These are phyloP conservation scores for Tripterygium wilfordii DNA, from an alignment of 177 flowering plant species.

Conservation along the genomic window DNA sequence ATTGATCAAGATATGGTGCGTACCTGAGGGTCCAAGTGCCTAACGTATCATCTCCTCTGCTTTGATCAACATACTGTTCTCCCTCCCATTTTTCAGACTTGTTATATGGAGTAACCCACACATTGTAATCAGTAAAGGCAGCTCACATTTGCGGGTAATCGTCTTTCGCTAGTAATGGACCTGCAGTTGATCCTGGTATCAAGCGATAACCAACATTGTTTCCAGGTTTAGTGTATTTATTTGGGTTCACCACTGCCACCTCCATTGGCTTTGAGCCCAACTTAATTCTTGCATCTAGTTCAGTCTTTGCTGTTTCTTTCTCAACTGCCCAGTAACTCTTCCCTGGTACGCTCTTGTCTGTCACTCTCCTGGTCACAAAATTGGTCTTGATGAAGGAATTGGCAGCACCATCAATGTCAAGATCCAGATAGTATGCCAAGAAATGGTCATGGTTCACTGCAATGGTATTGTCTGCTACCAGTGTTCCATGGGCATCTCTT, in stretches of 20 bases:
- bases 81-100: constrained; percentile 49
- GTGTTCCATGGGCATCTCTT: constrained; percentile 30
- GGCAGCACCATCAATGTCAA: constrained; percentile 37
- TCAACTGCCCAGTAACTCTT: constrained; percentile 45
- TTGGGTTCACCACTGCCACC: constrained; percentile 28
- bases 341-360: constrained; percentile 19
- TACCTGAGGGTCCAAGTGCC: constrained; percentile 45
- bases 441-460: constrained; percentile 43
- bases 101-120: constrained; percentile 51
- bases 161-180: constrained; percentile 27
- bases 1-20: neutral
- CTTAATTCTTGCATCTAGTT: constrained; percentile 31
- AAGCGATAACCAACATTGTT: constrained; percentile 34
- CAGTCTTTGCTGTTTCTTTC: constrained; percentile 31
- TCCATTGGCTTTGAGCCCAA: constrained; percentile 25
- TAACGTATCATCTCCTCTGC: constrained; percentile 46
- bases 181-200: constrained; percentile 15
- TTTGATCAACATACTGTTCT: constrained; percentile 32
- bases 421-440: constrained; percentile 38
- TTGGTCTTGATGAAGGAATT: constrained; percentile 38
- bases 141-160: constrained; percentile 44
- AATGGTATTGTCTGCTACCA: constrained; percentile 35
- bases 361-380: constrained; percentile 13
- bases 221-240: constrained; percentile 18
- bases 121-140: constrained; percentile 36